phyloP scores from a whole-genome alignment of 1,284 basidiomycete species.

The Fomitopsis pinicola region DNA sequence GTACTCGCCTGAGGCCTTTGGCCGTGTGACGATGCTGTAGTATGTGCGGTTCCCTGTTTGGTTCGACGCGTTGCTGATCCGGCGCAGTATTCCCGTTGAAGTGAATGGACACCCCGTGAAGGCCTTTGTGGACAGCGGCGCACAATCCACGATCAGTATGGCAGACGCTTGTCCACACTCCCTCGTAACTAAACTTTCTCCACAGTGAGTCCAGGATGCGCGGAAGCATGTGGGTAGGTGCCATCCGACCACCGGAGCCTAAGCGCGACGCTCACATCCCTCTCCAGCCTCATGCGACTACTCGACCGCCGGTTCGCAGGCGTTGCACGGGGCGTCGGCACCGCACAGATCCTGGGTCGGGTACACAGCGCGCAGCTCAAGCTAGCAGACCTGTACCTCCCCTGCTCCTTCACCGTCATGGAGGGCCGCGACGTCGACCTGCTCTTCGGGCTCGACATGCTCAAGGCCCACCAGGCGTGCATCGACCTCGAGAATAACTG shows the following conservation, averaged over 20 bases:
- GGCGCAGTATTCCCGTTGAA: slow-evolving; percentile 71
- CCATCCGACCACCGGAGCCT: neutral
- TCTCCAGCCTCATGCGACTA: slow-evolving; percentile 75
- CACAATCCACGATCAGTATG: slow-evolving; percentile 94
- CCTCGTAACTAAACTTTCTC: slow-evolving; percentile 5
- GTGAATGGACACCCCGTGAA: slow-evolving; percentile 90
- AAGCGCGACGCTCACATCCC: neutral
- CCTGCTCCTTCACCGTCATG: slow-evolving; percentile 94
- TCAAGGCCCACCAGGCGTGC: slow-evolving; percentile 93
- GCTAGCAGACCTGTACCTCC: slow-evolving; percentile 77
- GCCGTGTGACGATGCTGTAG: slow-evolving; percentile 96
- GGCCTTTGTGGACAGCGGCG: slow-evolving; percentile 97
- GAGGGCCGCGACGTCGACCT: slow-evolving; percentile 95
- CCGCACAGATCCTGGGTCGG: slow-evolving; percentile 90
- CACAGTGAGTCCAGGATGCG: slow-evolving; percentile 90
- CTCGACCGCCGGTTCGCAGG: slow-evolving; percentile 87
- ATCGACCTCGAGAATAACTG: slow-evolving; percentile 91
- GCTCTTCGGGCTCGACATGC: slow-evolving; percentile 96
- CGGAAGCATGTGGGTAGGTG: slow-evolving; percentile 84
- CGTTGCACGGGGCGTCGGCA: slow-evolving; percentile 94
- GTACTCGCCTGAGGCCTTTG: slow-evolving; percentile 91
- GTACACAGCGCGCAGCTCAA: slow-evolving; percentile 94
- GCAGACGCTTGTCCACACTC: slow-evolving; percentile 8
- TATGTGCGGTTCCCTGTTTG: slow-evolving; percentile 33
- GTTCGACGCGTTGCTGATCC: slow-evolving; percentile 5